Evolutionary conservation across 352 stramenopile genomes (phyloP).

Genomic region (Globisporangium perplexum): DNA sequence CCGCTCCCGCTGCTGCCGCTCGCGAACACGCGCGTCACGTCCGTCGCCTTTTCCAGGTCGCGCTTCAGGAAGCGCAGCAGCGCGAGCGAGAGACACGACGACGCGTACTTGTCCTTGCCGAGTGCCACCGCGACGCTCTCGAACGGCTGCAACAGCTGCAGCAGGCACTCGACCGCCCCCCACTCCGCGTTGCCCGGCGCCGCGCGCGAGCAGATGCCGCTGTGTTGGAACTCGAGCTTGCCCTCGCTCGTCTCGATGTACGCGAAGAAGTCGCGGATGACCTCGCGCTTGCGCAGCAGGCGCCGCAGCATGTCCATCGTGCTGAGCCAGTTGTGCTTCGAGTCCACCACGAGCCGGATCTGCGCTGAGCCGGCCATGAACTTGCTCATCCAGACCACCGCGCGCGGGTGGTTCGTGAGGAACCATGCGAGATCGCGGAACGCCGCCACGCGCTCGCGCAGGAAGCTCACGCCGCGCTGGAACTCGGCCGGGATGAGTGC

Average conservation of each 20-base stretch:
- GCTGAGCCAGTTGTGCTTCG: constrained; percentile 36
- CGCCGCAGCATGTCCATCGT: constrained; percentile 46
- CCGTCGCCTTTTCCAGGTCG: constrained; percentile 35
- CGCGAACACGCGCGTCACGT: constrained; percentile 39
- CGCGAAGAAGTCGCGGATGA: constrained; percentile 43
- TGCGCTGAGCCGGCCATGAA: constrained; percentile 27
- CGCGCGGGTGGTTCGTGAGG: constrained; percentile 36
- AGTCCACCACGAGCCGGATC: constrained; percentile 31
- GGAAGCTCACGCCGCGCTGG: constrained; percentile 25
- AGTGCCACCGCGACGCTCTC: constrained; percentile 38
- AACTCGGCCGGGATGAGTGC: constrained; percentile 27
- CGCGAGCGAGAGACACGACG: constrained; percentile 29
- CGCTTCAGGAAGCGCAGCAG: constrained; percentile 41
- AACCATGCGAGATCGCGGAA: constrained; percentile 44
- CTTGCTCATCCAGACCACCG: constrained; percentile 32
- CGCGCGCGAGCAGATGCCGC: constrained; percentile 13
- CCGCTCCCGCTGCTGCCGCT: constrained; percentile 9
- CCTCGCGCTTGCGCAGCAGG: constrained; percentile 28
- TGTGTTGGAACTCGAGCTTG: constrained; percentile 24
- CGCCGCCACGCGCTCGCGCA: constrained; percentile 25
- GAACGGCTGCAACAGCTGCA: constrained; percentile 38
- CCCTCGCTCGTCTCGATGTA: constrained; percentile 35
- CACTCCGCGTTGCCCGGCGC: constrained; percentile 29
- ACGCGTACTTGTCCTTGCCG: constrained; percentile 37
- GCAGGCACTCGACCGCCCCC: constrained; percentile 33